These are phyloP conservation scores for Fusarium denticulatum DNA, from an alignment of 2,329 filamentous ascomycete genomes.

Conservation along the genomic window DNA sequence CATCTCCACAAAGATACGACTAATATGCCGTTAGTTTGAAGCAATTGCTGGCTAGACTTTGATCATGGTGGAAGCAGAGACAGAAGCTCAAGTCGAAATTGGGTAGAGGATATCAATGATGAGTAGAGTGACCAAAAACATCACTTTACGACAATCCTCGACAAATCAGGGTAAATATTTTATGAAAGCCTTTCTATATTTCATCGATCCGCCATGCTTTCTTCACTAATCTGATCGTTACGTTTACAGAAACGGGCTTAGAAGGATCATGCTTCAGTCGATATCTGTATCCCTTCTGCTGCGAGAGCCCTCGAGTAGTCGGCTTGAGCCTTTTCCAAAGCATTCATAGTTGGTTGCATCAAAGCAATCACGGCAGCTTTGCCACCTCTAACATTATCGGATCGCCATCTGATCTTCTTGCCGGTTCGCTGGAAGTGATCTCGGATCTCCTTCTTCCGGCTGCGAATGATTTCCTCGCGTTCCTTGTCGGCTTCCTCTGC, in stretches of 20 bases:
- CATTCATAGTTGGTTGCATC: constrained; percentile 76
- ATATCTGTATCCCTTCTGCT: constrained; percentile 65
- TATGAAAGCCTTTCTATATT: neutral
- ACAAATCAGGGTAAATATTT: neutral
- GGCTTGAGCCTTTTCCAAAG: constrained; percentile 74
- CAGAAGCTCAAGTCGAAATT: neutral
- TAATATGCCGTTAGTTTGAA: neutral
- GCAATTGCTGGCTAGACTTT: neutral
- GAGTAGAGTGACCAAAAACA: neutral
- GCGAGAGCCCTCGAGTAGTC: constrained; percentile 77
- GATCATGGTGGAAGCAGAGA: neutral
- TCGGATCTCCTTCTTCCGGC: constrained; percentile 74
- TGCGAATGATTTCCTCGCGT: constrained; percentile 72
- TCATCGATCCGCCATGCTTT: neutral
- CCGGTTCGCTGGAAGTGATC: constrained; percentile 77
- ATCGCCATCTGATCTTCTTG: constrained; percentile 76
- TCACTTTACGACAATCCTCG: neutral
- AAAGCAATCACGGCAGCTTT: constrained; percentile 78
- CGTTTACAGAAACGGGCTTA: neutral
- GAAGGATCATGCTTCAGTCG: constrained; percentile 51
- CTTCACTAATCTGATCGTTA: neutral
- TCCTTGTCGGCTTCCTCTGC: constrained; percentile 82
- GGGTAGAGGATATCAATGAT: neutral
- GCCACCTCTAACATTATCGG: constrained; percentile 77
- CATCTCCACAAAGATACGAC: neutral